Base-by-base conservation (phyloP, 495 filamentous ascomycete species). In the Penicillium roqueforti region DNA sequence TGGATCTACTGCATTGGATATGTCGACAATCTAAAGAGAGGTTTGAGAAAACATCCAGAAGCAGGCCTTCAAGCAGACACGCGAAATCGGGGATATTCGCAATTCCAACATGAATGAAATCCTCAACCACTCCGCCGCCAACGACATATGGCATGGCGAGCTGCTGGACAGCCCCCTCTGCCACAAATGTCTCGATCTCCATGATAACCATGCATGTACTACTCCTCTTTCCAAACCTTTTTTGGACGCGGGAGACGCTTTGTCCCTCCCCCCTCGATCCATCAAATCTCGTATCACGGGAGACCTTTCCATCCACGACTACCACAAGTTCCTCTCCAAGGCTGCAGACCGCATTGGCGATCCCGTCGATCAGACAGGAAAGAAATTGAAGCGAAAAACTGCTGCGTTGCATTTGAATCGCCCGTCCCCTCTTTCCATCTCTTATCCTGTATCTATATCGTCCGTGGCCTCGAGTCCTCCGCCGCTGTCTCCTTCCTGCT, bases 401-500 rank as follows among this genome's bases (percentile, higher is more conserved):
- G 70, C 64, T 18, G 68, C 61, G 6, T 51, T 60, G 23, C 69
- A 73, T 61, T 60, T 74, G 40, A 67, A 73, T 44, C 61, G 66
- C 25, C 58, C 62, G 26, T 52, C 58, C 13, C 44, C 53, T 20
- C 42, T 59, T 34, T 41, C 57, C 9, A 47, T 54, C 31, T 63
- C 57, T 6, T 63, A 56, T 56, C 65, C 68, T 6, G 57, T 54
- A 8, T 69, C 70, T 19, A 57, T 65, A 13, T 70, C 69, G 1
- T 75, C 73, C 6, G 47, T 49, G 29, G 55, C 68, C 18, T 76
- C 75, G 1, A 76, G 67, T 56, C 69, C 73, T 14, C 75, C 74
- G 43, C 71, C 75, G 9, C 51, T 77, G 23, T 74, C 72, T 37
- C 73, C 70, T 4, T 76, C 72, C 6, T 71, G 67, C 52, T 77